phyloP scores from a whole-genome alignment of 257 asterid genomes.

The Vinca minor region DNA sequence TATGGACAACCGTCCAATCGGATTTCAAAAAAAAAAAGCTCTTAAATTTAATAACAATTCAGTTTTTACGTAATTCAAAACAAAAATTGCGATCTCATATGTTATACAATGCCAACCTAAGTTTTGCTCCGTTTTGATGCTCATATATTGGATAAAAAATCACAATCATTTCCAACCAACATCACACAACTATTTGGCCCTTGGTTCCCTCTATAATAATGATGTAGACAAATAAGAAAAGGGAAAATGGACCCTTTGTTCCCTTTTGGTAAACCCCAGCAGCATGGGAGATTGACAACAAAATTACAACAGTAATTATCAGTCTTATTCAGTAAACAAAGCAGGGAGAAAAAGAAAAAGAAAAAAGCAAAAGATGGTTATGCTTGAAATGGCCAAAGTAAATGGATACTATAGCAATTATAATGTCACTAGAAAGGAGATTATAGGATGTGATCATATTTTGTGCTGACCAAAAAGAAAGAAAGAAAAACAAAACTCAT shows the following conservation, averaged over 20 bases:
- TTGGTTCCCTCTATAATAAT: background rate
- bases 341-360: background rate
- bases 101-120: no score
- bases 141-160: no score
- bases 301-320: background rate
- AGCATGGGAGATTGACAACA: background rate
- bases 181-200: background rate
- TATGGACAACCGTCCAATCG: no score
- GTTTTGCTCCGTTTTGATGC: no score
- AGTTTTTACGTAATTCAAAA: no score
- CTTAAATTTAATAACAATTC: no score
- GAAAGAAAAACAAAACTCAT: no score
- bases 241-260: background rate
- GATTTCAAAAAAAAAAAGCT: no score
- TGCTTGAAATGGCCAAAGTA: constrained; percentile 2
- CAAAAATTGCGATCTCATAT: no score
- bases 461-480: background rate
- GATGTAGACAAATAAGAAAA: background rate
- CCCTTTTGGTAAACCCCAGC: background rate
- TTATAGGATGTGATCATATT: constrained; percentile 6
- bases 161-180: background rate
- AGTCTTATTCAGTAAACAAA: background rate
- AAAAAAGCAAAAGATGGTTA: no score
- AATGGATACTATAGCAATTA: constrained; percentile 8
- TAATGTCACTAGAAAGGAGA: constrained; percentile 9